These are phyloP conservation scores for Phytophthora hibernalis DNA, from an alignment of 352 stramenopile genomes.

Conservation along the genomic window DNA sequence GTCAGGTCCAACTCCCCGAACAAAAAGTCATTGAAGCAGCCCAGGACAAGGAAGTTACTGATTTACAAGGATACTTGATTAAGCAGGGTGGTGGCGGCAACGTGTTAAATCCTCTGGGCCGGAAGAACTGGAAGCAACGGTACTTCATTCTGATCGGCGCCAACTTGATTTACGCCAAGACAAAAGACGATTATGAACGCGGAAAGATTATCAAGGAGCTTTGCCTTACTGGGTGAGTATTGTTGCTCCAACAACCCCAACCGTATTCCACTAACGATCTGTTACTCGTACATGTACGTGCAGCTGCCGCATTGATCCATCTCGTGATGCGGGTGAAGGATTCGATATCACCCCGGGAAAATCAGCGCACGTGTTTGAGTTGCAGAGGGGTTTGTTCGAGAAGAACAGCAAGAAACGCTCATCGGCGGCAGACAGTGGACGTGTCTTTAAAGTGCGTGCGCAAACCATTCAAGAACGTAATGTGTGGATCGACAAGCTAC, in stretches of 20 bases:
- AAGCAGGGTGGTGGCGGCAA: slow-evolving; percentile 86
- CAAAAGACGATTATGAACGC: slow-evolving; percentile 89
- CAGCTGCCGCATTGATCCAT: slow-evolving; percentile 79
- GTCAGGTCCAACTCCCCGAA: slow-evolving; percentile 72
- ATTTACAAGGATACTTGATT: slow-evolving; percentile 87
- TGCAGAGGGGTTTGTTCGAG: slow-evolving; percentile 80
- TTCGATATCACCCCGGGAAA: slow-evolving; percentile 85
- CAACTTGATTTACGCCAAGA: slow-evolving; percentile 84
- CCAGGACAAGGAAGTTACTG: slow-evolving; percentile 66
- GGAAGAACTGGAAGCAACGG: slow-evolving; percentile 91
- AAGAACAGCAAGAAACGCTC: slow-evolving; percentile 84
- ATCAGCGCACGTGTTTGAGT: slow-evolving; percentile 71
- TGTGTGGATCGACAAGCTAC: slow-evolving; percentile 82
- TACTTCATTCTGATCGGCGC: slow-evolving; percentile 85
- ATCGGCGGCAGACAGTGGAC: slow-evolving; percentile 72
- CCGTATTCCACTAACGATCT: not conserved
- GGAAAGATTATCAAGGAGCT: slow-evolving; percentile 89
- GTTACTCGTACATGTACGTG: not conserved
- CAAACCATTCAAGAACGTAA: slow-evolving; percentile 86
- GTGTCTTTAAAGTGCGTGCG: slow-evolving; percentile 85
- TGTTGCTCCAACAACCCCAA: not conserved
- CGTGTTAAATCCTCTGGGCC: slow-evolving; percentile 74
- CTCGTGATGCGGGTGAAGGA: slow-evolving; percentile 78
- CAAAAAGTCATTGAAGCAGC: slow-evolving; percentile 84
- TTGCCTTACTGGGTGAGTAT: slow-evolving; percentile 69